Base-by-base conservation (phyloP, 768 basidiomycete species). In the Lactifluus pinguis region DNA sequence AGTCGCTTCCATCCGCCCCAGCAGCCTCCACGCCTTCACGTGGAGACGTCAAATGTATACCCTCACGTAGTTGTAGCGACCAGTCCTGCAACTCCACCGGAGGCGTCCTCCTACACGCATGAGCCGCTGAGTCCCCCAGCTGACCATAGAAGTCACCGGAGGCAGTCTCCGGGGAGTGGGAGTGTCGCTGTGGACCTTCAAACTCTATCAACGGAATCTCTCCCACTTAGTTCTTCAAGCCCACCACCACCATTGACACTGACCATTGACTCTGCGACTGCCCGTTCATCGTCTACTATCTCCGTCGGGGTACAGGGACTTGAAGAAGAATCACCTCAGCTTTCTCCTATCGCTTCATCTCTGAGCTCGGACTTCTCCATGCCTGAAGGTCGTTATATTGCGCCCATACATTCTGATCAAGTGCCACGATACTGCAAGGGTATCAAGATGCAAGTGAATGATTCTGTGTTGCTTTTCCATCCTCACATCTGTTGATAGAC, bases 401-500 rank as follows among this genome's bases (percentile, higher is more conserved):
- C 49, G 21, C 7, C 49, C 6, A 49, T 62, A 41, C 10, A 62
- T 9, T 58, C 61, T 7, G 61, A 62, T 13, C 56, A 62, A 49
- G 34, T 62, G 8, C 56, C 61, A 13, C 45, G 61, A 49, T 62
- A 62, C 52, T 9, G 32, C 9, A 53, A 54, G 39, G 6, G 38
- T 17, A 19, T 17, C 32, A 49, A 10, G 14, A 49, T 62, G 61
- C 7, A 49, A 53, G 57, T 58, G 34, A 17, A 4, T 8, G 0
- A 14, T 44, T 14, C 11, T 2, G 17, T 49, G 4, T 1, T 6
- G 1, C 7, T 8, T 30, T n/a, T 32, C 4, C 15, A 39, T 11
- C 34, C 29, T 53, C 42, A 45, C 19, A 3, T n/a, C 21, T 21
- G 2, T 36, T 49, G 17, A n/a, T 47, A 62, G 61, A 52, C 10